Conservation (phyloP, 2,329 filamentous ascomycete genomes). For the Cladorrhinum sp. region DNA sequence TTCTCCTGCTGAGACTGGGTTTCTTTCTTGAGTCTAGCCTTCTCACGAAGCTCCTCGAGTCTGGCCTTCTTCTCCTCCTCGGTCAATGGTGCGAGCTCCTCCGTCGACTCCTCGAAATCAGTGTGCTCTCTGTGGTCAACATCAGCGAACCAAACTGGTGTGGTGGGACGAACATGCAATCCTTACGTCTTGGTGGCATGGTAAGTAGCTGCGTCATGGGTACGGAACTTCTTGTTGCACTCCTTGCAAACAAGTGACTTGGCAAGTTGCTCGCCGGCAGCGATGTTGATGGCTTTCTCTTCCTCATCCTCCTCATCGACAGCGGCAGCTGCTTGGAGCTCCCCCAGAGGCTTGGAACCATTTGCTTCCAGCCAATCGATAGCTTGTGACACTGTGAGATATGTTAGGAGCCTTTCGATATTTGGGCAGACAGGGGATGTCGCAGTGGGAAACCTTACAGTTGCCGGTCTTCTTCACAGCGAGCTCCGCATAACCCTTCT, state of each 20-base stretch:
- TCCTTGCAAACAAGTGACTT: constrained; percentile 90
- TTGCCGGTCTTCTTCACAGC: constrained; percentile 82
- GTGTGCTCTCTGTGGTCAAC: constrained; percentile 65
- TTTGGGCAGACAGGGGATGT: background rate
- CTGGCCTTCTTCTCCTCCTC: constrained; percentile 86
- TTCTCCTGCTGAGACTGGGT: constrained; percentile 69
- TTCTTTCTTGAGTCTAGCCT: constrained; percentile 69
- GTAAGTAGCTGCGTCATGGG: constrained; percentile 76
- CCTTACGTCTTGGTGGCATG: constrained; percentile 81
- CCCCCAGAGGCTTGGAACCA: constrained; percentile 80
- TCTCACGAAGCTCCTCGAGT: constrained; percentile 70
- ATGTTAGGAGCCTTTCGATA: constrained; percentile 21
- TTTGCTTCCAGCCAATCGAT: constrained; percentile 94
- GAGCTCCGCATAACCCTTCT: constrained; percentile 74
- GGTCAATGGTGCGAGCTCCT: constrained; percentile 85
- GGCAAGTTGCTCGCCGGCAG: constrained; percentile 64
- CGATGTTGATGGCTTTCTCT: constrained; percentile 49
- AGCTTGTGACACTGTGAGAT: constrained; percentile 71
- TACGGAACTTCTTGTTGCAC: constrained; percentile 87
- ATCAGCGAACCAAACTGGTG: constrained; percentile 13
- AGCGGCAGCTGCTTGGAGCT: constrained; percentile 57
- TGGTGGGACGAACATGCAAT: background rate
- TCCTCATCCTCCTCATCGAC: constrained; percentile 38
- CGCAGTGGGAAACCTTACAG: constrained; percentile 49
- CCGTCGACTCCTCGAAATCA: constrained; percentile 89